These are phyloP conservation scores for Bigelowiella natans DNA, from an alignment of 78 protist species.

Conservation along the genomic window DNA sequence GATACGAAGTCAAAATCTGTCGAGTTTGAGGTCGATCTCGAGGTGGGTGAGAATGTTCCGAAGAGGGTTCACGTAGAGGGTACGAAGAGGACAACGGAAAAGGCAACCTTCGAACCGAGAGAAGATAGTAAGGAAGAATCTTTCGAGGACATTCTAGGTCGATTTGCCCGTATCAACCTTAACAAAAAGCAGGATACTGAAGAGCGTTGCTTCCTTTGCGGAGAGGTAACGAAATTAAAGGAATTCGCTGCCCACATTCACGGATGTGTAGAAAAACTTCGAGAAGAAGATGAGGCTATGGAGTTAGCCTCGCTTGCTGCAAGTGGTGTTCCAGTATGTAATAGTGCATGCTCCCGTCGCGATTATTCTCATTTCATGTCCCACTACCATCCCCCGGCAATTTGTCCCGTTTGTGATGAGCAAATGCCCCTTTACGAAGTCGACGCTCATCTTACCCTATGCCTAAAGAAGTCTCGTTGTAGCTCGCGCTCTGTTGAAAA, in stretches of 20 bases:
- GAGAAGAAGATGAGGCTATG: neutral
- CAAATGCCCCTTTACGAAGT: neutral
- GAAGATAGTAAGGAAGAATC: neutral
- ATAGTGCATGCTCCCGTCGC: neutral
- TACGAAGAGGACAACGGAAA: no score
- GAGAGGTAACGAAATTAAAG: neutral
- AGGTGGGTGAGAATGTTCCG: no score
- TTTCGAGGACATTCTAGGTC: neutral
- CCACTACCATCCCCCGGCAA: neutral
- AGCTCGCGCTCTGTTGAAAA: neutral
- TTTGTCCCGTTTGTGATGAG: neutral
- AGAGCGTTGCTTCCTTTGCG: neutral
- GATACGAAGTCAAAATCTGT: no score
- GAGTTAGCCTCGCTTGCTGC: neutral
- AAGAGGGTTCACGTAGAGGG: no score
- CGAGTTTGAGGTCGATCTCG: no score
- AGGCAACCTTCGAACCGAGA: no score
- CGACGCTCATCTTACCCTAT: neutral
- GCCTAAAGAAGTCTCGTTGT: neutral
- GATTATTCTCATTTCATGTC: neutral
- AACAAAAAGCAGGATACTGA: neutral
- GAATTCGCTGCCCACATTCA: neutral
- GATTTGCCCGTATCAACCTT: neutral
- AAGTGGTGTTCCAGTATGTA: neutral
- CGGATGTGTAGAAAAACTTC: neutral